These are phyloP conservation scores for Coemansia asiatica DNA, from an alignment of 192 early-diverging fungal species.

Conservation along the genomic window DNA sequence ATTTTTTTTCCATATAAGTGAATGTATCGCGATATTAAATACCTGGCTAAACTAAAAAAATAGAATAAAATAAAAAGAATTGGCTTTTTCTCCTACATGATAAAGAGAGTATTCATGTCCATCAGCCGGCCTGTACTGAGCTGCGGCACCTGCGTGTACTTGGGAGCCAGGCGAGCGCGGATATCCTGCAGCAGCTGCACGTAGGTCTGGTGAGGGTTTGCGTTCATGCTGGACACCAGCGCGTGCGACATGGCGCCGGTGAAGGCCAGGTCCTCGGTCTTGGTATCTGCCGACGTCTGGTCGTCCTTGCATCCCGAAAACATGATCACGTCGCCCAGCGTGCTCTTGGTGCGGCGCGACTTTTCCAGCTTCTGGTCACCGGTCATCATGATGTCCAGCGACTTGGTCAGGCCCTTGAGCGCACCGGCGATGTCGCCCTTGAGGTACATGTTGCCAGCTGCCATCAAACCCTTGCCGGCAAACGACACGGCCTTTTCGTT, in stretches of 20 bases:
- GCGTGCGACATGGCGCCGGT: constrained; percentile 80
- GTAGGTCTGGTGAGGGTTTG: constrained; percentile 65
- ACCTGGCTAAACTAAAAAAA: too few relatives aligned
- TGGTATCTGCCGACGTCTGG: constrained; percentile 81
- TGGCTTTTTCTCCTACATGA: constrained; percentile 52
- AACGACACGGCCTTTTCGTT: constrained; percentile 51
- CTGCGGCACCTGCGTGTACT: constrained; percentile 81
- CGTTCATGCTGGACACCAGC: constrained; percentile 61
- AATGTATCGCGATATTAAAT: too few relatives aligned
- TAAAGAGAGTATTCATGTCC: constrained; percentile 67
- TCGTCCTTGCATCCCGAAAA: constrained; percentile 81
- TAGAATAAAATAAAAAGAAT: not conserved
- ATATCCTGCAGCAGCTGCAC: constrained; percentile 69
- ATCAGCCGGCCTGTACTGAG: constrained; percentile 66
- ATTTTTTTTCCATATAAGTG: not conserved
- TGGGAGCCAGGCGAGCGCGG: constrained; percentile 60
- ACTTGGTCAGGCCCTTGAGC: constrained; percentile 41
- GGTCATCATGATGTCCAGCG: constrained; percentile 40
- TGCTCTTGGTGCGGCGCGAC: constrained; percentile 43
- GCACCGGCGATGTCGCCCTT: constrained; percentile 49
- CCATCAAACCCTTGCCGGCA: constrained; percentile 42
- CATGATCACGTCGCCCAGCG: constrained; percentile 74
- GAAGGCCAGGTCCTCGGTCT: constrained; percentile 56
- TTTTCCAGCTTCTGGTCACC: constrained; percentile 51
- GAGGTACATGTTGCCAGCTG: constrained; percentile 35